These are phyloP conservation scores for Luffa acutangula DNA, from an alignment of 306 rosid species.

Conservation along the genomic window DNA sequence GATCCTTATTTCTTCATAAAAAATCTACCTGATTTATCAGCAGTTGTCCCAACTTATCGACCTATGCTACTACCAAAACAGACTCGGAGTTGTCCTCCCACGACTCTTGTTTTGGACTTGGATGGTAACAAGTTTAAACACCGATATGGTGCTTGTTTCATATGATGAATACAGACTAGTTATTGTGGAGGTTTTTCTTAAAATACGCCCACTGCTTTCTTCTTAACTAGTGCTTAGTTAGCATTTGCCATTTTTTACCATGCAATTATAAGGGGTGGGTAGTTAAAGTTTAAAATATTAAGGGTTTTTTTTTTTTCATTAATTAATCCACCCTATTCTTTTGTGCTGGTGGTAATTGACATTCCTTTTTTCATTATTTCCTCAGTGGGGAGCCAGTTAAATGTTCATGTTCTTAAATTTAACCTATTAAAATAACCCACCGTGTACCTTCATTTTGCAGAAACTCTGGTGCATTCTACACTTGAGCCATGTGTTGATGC, in stretches of 20 bases:
- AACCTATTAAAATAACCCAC: background rate
- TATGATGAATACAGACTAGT: background rate
- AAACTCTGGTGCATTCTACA: constrained; percentile 93
- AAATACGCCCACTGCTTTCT: background rate
- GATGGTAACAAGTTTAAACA: constrained; percentile 56
- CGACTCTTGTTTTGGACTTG: constrained; percentile 88
- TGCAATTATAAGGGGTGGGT: background rate
- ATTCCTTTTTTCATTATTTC: background rate
- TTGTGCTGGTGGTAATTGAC: background rate
- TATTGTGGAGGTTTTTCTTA: background rate
- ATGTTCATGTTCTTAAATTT: background rate
- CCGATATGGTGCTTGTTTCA: background rate
- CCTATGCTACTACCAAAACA: constrained; percentile 81
- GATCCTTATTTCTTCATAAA: constrained; percentile 93
- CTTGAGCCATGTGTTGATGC: constrained; percentile 87
- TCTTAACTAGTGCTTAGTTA: background rate
- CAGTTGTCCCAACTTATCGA: constrained; percentile 91
- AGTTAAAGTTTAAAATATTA: background rate
- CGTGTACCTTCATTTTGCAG: constrained; percentile 33
- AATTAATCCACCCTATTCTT: background rate
- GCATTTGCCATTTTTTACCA: background rate
- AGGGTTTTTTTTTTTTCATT: too few species aligned
- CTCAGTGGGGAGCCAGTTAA: background rate
- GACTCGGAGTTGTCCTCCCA: constrained; percentile 96
- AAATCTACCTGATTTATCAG: constrained; percentile 76